A percentile compares a stretch with the other conserved stretches of the same genome.
Evolutionary conservation across 371 early-diverging fungal genomes (phyloP).

Genomic region (Mortierella sp.): DNA sequence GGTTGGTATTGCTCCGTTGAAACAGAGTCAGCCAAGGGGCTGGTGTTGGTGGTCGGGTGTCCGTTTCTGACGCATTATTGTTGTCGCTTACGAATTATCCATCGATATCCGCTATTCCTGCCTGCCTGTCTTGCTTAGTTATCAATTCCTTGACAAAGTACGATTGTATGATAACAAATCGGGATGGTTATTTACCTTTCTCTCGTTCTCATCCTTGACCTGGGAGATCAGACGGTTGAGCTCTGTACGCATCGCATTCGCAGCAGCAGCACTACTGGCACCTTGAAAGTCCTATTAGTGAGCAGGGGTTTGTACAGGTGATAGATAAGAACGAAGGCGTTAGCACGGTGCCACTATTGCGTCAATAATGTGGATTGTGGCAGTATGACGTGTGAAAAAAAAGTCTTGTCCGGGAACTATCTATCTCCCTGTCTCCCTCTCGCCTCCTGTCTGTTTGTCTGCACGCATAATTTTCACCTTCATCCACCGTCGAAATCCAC

Average conservation of each 20-base stretch:
- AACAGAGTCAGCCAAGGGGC: neutral
- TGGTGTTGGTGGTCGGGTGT: neutral
- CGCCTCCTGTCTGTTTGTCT: too few species aligned
- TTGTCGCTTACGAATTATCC: neutral
- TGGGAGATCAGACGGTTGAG: constrained; percentile 63
- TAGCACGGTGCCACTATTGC: neutral
- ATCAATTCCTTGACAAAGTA: too few species aligned
- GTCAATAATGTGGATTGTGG: neutral
- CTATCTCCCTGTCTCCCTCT: too few species aligned
- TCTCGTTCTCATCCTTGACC: constrained; percentile 65
- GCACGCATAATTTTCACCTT: too few species aligned
- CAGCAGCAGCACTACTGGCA: constrained; percentile 73
- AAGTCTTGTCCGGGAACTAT: too few species aligned
- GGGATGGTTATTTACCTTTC: constrained; percentile 62
- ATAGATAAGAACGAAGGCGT: neutral
- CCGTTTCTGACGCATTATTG: neutral
- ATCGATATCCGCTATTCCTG: neutral
- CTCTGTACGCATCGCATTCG: constrained; percentile 74
- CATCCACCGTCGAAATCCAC: too few species aligned
- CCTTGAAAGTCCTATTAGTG: constrained; percentile 70
- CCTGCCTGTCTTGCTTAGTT: too few species aligned
- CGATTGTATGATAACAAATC: neutral
- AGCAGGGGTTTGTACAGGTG: neutral
- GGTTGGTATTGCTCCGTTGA: too few species aligned
- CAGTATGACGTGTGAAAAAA: neutral